These are phyloP conservation scores for Voacanga thouarsii DNA, from an alignment of 257 asterid species.

Conservation along the genomic window DNA sequence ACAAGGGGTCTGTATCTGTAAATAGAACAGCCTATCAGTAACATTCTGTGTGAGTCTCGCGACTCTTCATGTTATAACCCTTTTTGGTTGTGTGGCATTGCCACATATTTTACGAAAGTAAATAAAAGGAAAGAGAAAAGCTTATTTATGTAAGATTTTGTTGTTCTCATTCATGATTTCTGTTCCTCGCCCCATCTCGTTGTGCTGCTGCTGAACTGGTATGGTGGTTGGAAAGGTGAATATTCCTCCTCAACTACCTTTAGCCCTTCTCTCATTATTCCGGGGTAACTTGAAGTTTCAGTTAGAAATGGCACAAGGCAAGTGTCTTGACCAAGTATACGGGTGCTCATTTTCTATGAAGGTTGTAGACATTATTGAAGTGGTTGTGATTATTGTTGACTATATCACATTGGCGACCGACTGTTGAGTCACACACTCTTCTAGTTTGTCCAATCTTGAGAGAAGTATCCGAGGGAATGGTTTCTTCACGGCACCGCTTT, in stretches of 20 bases:
- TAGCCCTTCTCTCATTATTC: too few species aligned
- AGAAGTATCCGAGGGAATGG: background rate
- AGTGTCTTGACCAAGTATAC: too few species aligned
- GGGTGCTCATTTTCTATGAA: too few species aligned
- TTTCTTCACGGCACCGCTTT: constrained; percentile 14
- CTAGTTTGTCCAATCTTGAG: background rate
- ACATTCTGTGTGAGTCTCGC: background rate
- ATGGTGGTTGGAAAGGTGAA: background rate
- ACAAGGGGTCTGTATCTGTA: background rate
- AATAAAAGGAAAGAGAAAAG: background rate
- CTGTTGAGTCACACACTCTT: too few species aligned
- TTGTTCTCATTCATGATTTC: background rate
- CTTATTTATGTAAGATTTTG: background rate
- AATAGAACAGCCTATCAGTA: background rate
- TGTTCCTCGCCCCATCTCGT: too few species aligned
- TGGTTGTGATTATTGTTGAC: too few species aligned
- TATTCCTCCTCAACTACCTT: too few species aligned
- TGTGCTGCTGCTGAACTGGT: background rate
- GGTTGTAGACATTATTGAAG: too few species aligned
- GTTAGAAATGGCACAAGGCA: too few species aligned
- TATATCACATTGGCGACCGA: too few species aligned
- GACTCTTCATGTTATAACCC: background rate
- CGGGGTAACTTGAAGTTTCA: too few species aligned
- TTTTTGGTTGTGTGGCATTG: constrained; percentile 9
- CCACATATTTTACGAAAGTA: background rate